Percentiles rank a stretch among this genome's conserved stretches.
Conservation (phyloP, 78 protist genomes). For the Creolimax fragrantissima region DNA sequence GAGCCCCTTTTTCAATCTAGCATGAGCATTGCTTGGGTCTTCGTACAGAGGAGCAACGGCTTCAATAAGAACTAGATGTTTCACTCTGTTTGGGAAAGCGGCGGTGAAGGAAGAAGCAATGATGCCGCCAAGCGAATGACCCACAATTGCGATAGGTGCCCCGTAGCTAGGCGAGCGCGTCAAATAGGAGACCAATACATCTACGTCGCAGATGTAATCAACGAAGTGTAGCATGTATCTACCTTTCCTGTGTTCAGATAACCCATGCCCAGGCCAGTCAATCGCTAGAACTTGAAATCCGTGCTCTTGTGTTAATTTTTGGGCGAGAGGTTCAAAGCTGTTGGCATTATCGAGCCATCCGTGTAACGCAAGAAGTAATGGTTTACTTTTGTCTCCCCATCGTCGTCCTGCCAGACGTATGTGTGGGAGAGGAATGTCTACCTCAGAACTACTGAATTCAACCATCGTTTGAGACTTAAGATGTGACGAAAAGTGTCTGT, state of each 20-base stretch:
- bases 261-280: neutral
- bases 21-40: neutral
- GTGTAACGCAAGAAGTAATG: neutral
- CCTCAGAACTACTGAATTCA: neutral
- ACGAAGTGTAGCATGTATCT: neutral
- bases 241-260: neutral
- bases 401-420: neutral
- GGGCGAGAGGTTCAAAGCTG: neutral
- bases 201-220: neutral
- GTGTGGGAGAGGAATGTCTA: neutral
- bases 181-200: neutral
- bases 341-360: neutral
- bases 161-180: neutral
- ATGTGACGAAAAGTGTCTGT: too few species aligned
- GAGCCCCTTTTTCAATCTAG: neutral
- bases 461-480: too few species aligned
- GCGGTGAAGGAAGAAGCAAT: neutral
- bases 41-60: neutral
- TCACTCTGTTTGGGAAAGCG: neutral
- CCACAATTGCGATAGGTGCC: neutral
- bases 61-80: neutral
- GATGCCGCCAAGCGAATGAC: neutral
- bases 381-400: neutral
- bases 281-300: neutral
- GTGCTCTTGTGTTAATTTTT: neutral